Evolutionary conservation across 495 filamentous ascomycete genomes (phyloP).

Genomic region (Cetradonia linearis): DNA sequence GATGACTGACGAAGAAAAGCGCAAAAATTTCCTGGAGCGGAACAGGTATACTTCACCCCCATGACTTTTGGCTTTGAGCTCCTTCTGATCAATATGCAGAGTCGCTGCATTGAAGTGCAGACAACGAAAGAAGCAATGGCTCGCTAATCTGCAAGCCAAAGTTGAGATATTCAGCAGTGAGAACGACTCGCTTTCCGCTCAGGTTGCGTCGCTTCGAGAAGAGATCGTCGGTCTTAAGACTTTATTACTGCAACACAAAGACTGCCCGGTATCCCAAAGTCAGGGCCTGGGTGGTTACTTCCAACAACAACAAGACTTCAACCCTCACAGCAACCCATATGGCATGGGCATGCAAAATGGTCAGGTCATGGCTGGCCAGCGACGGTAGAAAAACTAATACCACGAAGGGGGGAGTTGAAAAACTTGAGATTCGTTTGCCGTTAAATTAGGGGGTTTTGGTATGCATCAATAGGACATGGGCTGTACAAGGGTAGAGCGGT

Average conservation of each 20-base stretch:
- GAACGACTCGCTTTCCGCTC: conserved; percentile 77
- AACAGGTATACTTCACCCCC: conserved; percentile 64
- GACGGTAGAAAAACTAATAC: conserved; percentile 36
- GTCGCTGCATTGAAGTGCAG: conserved; percentile 95
- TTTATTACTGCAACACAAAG: conserved; percentile 86
- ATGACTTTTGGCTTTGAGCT: background rate
- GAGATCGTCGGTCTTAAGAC: conserved; percentile 96
- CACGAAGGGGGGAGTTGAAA: background rate
- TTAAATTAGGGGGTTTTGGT: background rate
- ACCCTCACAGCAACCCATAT: conserved; percentile 56
- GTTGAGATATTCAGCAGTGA: conserved; percentile 85
- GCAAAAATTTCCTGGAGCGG: conserved; percentile 93
- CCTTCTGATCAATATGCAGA: conserved; percentile 37
- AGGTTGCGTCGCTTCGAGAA: conserved; percentile 75
- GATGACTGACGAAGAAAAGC: conserved; percentile 98
- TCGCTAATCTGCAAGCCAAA: conserved; percentile 88
- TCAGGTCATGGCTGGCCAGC: conserved; percentile 46
- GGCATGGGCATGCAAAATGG: conserved; percentile 51
- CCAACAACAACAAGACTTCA: conserved; percentile 39
- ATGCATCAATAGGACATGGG: background rate
- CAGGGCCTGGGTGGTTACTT: conserved; percentile 55
- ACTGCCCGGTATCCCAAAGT: conserved; percentile 83
- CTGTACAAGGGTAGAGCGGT: conserved; percentile 8
- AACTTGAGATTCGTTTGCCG: background rate
- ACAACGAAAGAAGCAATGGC: conserved; percentile 98